A percentile compares a stretch with the other conserved stretches of the same genome.
Conservation (phyloP, 257 asterid genomes). For the Dorcoceras hygrometricum region DNA sequence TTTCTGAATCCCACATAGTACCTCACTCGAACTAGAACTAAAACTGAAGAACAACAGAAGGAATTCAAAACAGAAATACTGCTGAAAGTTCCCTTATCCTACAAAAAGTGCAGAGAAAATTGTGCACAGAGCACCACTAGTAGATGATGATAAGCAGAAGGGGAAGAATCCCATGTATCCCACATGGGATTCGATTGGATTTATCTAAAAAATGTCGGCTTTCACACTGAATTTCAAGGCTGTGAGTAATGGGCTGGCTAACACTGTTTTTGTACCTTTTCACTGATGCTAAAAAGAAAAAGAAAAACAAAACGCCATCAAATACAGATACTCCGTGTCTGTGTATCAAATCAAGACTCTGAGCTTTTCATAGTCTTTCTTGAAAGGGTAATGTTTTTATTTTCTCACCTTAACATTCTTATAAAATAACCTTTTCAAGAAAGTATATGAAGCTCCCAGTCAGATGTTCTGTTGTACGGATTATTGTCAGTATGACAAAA, state of each 20-base stretch:
- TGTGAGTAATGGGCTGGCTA: conserved; percentile 70
- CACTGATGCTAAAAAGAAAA: conserved; percentile 19
- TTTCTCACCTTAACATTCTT: background rate
- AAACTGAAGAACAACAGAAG: conserved; percentile 3
- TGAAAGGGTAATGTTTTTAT: background rate
- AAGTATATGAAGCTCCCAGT: background rate
- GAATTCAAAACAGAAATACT: conserved; percentile 12
- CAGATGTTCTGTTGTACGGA: background rate
- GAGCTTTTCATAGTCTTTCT: background rate
- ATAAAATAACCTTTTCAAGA: background rate
- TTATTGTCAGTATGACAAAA: background rate
- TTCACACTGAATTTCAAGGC: conserved; percentile 39
- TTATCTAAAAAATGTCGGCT: conserved; percentile 59
- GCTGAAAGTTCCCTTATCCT: conserved; percentile 16
- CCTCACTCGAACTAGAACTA: background rate
- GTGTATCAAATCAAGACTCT: background rate
- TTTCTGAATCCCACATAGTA: conserved; percentile 86
- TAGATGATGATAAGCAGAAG: conserved; percentile 24
- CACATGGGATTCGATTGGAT: conserved; percentile 81
- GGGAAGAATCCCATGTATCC: conserved; percentile 54
- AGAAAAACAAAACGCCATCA: background rate
- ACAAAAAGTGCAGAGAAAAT: conserved; percentile 25
- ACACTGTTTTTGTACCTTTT: conserved; percentile 42
- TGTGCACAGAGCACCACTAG: conserved; percentile 13
- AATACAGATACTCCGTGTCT: background rate